These are phyloP conservation scores for Hyphopichia wangnamkhiaoensis DNA, from an alignment of 1,139 yeast species.

Conservation along the genomic window DNA sequence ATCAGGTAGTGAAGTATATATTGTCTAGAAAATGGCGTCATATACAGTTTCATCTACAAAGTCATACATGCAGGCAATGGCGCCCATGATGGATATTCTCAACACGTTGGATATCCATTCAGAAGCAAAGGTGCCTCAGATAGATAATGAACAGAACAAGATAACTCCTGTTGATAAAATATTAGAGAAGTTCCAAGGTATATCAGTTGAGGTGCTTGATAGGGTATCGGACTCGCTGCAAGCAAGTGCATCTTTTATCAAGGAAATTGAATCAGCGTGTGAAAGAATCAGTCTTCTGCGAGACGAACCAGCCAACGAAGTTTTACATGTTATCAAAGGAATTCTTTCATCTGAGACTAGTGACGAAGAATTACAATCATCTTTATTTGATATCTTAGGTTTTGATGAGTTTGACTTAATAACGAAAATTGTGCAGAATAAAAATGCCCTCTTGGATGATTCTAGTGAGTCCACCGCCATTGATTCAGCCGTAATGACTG, in stretches of 20 bases:
- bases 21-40: constrained; percentile 35
- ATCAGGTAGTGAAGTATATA: too few relatives aligned
- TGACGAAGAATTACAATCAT: constrained; percentile 67
- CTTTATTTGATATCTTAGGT: constrained; percentile 77
- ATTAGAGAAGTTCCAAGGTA: constrained; percentile 28
- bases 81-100: constrained; percentile 55
- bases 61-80: constrained; percentile 80
- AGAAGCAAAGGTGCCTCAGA: constrained; percentile 28
- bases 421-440: constrained; percentile 60
- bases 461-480: constrained; percentile 13
- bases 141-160: constrained; percentile 34
- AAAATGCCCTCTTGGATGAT: constrained; percentile 24
- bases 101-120: constrained; percentile 25
- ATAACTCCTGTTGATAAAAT: constrained; percentile 29
- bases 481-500: constrained; percentile 31
- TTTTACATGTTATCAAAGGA: constrained; percentile 26
- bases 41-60: constrained; percentile 63
- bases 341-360: constrained; percentile 29
- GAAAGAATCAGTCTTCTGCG: constrained; percentile 20
- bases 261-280: constrained; percentile 29
- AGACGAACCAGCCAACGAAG: constrained; percentile 13
- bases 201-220: constrained; percentile 35
- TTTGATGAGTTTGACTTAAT: constrained; percentile 82
- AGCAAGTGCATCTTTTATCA: constrained; percentile 10
- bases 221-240: constrained; percentile 23